Evolutionary conservation across 352 stramenopile species (phyloP).

Genomic region (Thalassiosira exigua): DNA sequence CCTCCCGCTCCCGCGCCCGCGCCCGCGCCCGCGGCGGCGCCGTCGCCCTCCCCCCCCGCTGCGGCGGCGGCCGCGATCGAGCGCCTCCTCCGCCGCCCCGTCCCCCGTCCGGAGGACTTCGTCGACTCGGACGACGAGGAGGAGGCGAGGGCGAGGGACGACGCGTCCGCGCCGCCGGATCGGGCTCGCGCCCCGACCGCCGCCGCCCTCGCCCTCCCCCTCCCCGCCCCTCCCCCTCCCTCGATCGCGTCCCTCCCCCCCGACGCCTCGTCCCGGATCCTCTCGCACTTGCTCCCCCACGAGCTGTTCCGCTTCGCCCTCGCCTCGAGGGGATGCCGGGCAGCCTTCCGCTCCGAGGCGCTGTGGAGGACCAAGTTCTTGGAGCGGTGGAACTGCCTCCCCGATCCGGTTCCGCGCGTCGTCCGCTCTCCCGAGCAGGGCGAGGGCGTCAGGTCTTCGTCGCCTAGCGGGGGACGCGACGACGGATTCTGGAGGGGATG

Average conservation of each 20-base stretch:
- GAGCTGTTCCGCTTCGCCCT: slow-evolving; percentile 12
- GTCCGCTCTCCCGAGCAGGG: not conserved
- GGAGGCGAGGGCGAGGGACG: not conserved
- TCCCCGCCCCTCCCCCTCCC: not conserved
- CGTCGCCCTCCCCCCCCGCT: not conserved
- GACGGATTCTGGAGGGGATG: slow-evolving; percentile 25
- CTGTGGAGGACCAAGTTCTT: slow-evolving; percentile 30
- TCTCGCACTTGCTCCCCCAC: slow-evolving; percentile 9
- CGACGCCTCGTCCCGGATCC: slow-evolving; percentile 14
- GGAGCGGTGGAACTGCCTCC: slow-evolving; percentile 28
- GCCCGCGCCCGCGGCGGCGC: too few species aligned
- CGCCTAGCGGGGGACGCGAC: not conserved
- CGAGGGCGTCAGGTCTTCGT: not conserved
- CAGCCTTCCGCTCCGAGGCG: slow-evolving; percentile 11
- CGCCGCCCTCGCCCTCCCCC: not conserved
- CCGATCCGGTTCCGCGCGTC: not conserved
- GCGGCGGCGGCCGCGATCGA: not conserved
- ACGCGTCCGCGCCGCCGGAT: not conserved
- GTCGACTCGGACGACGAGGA: not conserved
- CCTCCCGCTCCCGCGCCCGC: too few species aligned
- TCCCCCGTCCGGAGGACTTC: not conserved
- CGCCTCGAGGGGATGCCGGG: slow-evolving; percentile 3
- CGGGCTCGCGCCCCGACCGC: not conserved
- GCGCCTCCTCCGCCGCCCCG: not conserved
- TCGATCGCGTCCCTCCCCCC: not conserved